phyloP scores from a whole-genome alignment of 1,139 yeast genomes.

The Candida gigantensis region DNA sequence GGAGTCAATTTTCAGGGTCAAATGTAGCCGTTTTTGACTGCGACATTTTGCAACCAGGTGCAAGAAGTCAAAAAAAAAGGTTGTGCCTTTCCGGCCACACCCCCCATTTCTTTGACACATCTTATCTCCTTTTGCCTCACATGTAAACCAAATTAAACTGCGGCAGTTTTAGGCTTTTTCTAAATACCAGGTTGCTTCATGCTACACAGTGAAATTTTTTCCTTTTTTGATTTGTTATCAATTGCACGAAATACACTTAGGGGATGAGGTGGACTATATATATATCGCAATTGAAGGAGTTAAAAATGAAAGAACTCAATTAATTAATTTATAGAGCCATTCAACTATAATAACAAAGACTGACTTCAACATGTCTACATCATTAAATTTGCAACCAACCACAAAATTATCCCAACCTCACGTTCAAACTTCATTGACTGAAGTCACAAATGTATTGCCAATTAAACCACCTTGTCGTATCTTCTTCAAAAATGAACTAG shows the following conservation, averaged over 20 bases:
- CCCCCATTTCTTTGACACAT: not conserved
- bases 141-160: not conserved
- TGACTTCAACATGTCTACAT: constrained; percentile 18
- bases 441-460: constrained; percentile 32
- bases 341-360: too few relatives aligned
- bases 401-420: constrained; percentile 24
- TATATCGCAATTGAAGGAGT: constrained; percentile 4
- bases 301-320: constrained; percentile 1
- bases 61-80: constrained; percentile 4
- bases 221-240: too few relatives aligned
- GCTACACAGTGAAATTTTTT: too few relatives aligned
- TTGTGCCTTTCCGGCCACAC: not conserved
- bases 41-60: constrained; percentile 3
- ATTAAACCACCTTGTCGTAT: constrained; percentile 47
- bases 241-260: not conserved
- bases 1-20: too few relatives aligned
- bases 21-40: too few relatives aligned
- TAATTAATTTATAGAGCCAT: too few relatives aligned
- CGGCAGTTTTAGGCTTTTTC: not conserved
- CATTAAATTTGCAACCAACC: constrained; percentile 14
- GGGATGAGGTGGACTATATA: constrained; percentile 2
- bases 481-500: constrained; percentile 59
- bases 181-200: too few relatives aligned
- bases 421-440: constrained; percentile 45
- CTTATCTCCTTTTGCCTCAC: constrained; percentile 1